Evolutionary conservation across 495 filamentous ascomycete species (phyloP), one percentile per base, ranked within the genome.

Genomic region (Penicillium verhagenii): DNA sequence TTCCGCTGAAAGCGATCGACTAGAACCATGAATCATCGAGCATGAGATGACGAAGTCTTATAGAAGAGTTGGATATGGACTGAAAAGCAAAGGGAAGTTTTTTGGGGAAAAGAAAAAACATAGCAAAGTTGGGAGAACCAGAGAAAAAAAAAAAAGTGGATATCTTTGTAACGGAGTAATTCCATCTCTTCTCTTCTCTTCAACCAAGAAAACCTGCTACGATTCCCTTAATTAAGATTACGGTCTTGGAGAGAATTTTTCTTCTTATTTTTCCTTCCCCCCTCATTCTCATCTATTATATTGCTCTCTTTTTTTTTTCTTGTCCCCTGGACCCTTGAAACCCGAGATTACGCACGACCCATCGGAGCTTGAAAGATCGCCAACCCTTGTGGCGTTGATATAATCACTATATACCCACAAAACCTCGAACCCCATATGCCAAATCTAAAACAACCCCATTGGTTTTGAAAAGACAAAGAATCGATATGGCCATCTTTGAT

Each of bases 401-500:
- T n/a, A n/a, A n/a, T n/a, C n/a, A 49, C 14, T 14, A 38, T 38
- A 25, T 39, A 20, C 4, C 13, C 21, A 39, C 31, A 8, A 10
- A 20, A 13, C n/a, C 28, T 11, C 28, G 28, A 31, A 11, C 28
- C 28, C 28, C 13, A 31, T 31, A 31, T 31, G 9, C 9, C 28
- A 8, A 31, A 31, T 31, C 13, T 8, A n/a, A n/a, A n/a, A n/a
- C n/a, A 31, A 31, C 28, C 19, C 48, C 47, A 39, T 55, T 47
- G 13, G 20, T 31, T 31, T 31, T 8, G 28, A 8, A 31, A 31
- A 31, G 28, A 10, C 28, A 10, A 31, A 6, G 26, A 28, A 28
- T 28, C 16, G 60, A 26, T 20, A 73, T 75, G 71, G 71, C 72
- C 4, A 66, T 74, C 39, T 65, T 72, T 50, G 73, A 76, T 40